phyloP scores from a whole-genome alignment of 495 filamentous ascomycete genomes.

The Thozetella sp. region DNA sequence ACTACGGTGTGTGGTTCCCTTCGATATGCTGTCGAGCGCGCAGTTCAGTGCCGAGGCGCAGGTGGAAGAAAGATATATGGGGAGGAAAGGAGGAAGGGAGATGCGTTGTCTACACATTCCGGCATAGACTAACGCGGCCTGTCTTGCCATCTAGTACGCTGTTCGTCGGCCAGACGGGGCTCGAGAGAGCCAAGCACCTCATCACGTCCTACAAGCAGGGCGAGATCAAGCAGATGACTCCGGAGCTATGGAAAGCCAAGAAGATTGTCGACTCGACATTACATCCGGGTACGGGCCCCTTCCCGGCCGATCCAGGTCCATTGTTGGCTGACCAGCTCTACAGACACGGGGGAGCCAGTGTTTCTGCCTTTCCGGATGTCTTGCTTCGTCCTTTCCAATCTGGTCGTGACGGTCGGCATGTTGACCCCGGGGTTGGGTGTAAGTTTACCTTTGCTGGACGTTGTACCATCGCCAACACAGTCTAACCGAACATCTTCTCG shows the following conservation, averaged over 20 bases:
- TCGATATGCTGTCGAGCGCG: conserved; percentile 8
- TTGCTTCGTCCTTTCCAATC: conserved; percentile 88
- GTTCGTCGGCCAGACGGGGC: conserved; percentile 69
- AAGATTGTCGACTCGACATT: conserved; percentile 95
- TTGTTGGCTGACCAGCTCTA: conserved; percentile 9
- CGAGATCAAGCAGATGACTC: conserved; percentile 75
- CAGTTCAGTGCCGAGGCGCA: neutral
- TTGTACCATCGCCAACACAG: neutral
- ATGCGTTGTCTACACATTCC: neutral
- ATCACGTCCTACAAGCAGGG: conserved; percentile 83
- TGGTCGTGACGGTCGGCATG: conserved; percentile 98
- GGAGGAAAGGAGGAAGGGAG: neutral
- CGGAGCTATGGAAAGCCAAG: conserved; percentile 92
- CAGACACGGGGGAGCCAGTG: conserved; percentile 90
- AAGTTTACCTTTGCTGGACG: conserved; percentile 21
- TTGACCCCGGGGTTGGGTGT: conserved; percentile 81
- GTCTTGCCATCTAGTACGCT: conserved; percentile 62
- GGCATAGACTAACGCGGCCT: conserved; percentile 2
- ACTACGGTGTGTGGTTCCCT: conserved; percentile 5
- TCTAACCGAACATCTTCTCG: conserved; percentile 11
- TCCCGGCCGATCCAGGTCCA: conserved; percentile 4
- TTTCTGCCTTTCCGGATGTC: conserved; percentile 97
- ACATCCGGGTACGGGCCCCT: conserved; percentile 72
- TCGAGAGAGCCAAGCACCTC: conserved; percentile 80
- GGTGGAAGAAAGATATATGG: conserved; percentile 5